These are phyloP conservation scores for Rhizopus sp. DNA, from an alignment of 371 early-diverging fungal species.

Conservation along the genomic window DNA sequence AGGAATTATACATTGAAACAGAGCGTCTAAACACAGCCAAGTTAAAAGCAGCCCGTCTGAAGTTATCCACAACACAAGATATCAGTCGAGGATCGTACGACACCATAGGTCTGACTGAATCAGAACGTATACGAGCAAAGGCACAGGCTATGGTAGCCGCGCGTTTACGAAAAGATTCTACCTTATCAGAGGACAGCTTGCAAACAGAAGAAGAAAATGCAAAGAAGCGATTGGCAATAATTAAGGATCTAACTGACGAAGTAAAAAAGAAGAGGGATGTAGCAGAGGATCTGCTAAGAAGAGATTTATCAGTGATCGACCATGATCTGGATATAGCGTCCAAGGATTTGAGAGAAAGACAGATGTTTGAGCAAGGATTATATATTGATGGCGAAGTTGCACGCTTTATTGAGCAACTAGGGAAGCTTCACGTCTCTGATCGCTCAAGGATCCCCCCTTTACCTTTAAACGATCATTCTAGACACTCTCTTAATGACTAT, in stretches of 20 bases:
- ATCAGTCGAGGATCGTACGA: background rate
- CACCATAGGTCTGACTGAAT: slow-evolving; percentile 24
- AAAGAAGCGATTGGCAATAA: background rate
- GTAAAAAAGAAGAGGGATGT: slow-evolving; percentile 1
- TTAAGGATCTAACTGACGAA: slow-evolving; percentile 1
- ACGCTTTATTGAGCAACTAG: slow-evolving; percentile 37
- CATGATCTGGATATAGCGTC: slow-evolving; percentile 14
- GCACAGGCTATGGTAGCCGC: slow-evolving; percentile 44
- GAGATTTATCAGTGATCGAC: slow-evolving; percentile 21
- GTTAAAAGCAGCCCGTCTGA: slow-evolving; percentile 16
- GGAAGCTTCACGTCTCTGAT: slow-evolving; percentile 1
- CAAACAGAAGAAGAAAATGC: background rate
- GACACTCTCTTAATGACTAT: background rate
- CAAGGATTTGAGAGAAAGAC: slow-evolving; percentile 25
- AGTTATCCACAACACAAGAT: background rate
- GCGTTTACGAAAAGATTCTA: slow-evolving; percentile 25
- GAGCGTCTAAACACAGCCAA: slow-evolving; percentile 20
- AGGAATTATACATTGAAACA: slow-evolving; percentile 25
- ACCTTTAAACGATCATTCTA: background rate
- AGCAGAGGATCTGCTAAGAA: slow-evolving; percentile 13
- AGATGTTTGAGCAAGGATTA: slow-evolving; percentile 52
- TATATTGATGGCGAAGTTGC: slow-evolving; percentile 39
- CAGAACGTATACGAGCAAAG: slow-evolving; percentile 36
- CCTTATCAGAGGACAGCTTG: background rate
- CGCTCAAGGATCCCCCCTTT: background rate